Evolutionary conservation across 164 flowering plant species (phyloP).

Genomic region (Liriodendron chinense): DNA sequence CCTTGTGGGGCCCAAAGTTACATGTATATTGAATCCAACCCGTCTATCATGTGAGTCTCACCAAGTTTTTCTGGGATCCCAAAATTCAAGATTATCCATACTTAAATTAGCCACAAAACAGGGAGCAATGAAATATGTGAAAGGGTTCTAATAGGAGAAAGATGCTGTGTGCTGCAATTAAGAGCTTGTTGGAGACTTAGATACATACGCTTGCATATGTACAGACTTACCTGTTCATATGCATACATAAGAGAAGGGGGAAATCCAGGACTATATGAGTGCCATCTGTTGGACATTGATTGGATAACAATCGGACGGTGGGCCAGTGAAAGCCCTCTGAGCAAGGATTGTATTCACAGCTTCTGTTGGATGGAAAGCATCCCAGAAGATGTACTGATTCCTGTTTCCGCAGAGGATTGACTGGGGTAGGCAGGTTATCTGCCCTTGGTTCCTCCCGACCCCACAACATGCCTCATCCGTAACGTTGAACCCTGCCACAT

Average conservation of each 20-base stretch:
- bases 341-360: slow-evolving; percentile 54
- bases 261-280: slow-evolving; percentile 16
- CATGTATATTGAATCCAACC: too few relatives aligned
- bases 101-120: too few relatives aligned
- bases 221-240: not conserved
- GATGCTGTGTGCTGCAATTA: not conserved
- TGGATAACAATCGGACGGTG: slow-evolving; percentile 53
- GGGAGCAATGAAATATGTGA: not conserved
- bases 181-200: not conserved
- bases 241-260: not conserved
- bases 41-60: too few relatives aligned
- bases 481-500: slow-evolving; percentile 46
- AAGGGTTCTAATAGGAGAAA: not conserved
- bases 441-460: slow-evolving; percentile 47
- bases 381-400: slow-evolving; percentile 60
- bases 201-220: not conserved
- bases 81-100: too few relatives aligned
- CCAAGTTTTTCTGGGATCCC: too few relatives aligned
- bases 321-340: slow-evolving; percentile 45
- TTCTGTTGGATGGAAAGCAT: slow-evolving; percentile 67
- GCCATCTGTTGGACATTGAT: slow-evolving; percentile 68
- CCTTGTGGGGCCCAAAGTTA: too few relatives aligned
- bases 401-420: slow-evolving; percentile 50
- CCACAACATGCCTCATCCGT: slow-evolving; percentile 62
- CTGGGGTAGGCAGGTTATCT: slow-evolving; percentile 55